phyloP scores from a whole-genome alignment of 345 rosid species.

The Eucalyptus decipiens region DNA sequence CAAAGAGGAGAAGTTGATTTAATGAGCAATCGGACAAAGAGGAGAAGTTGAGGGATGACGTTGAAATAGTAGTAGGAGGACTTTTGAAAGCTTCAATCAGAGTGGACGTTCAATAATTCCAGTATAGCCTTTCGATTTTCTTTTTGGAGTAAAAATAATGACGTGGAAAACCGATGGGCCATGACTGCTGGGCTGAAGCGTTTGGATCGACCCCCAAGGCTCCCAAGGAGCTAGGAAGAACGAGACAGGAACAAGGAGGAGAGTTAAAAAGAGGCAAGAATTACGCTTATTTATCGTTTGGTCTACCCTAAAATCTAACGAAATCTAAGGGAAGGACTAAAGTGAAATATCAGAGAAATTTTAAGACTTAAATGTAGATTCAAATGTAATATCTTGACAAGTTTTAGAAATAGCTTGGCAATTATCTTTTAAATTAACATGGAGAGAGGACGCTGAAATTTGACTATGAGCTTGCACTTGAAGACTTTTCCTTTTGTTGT shows the following conservation, averaged over 20 bases:
- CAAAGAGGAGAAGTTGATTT: not conserved
- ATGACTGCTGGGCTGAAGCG: not conserved
- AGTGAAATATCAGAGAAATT: not conserved
- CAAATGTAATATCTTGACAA: not conserved
- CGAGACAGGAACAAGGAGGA: not conserved
- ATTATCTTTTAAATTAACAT: not conserved
- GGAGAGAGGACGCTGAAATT: not conserved
- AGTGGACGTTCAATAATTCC: not conserved
- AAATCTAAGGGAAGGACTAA: not conserved
- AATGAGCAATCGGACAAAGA: too few species aligned
- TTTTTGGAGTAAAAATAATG: not conserved
- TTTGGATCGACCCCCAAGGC: not conserved
- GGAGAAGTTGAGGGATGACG: not conserved
- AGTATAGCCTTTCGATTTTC: not conserved
- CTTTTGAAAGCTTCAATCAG: not conserved
- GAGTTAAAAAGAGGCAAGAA: not conserved
- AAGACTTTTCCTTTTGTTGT: not conserved
- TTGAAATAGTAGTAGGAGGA: not conserved
- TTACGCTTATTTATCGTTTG: not conserved
- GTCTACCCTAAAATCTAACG: not conserved
- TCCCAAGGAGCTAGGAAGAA: not conserved
- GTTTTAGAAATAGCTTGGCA: rapidly evolving
- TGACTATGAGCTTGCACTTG: not conserved
- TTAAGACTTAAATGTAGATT: not conserved
- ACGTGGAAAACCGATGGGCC: not conserved